Conservation (phyloP, 768 basidiomycete species). For the Rhodosporidiobolus sp. region DNA sequence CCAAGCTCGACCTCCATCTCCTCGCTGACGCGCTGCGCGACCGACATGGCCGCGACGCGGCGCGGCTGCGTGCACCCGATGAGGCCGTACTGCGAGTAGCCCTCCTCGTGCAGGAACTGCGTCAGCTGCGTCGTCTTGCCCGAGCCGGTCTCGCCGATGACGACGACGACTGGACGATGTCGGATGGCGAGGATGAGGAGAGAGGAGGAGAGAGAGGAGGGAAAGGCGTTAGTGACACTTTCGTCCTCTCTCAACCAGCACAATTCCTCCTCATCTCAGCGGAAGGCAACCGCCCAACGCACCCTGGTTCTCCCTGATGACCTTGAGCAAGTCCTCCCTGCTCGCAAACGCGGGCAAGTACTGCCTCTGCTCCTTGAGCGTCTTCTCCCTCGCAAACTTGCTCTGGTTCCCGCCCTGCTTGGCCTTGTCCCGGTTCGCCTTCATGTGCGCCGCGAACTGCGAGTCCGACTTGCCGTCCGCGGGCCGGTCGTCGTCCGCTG, state of each 20-base stretch:
- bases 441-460: constrained; percentile 93
- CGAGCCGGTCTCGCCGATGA: constrained; percentile 99
- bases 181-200: not conserved
- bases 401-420: not conserved
- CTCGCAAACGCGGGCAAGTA: constrained; percentile 97
- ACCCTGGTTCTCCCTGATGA: constrained; percentile 94
- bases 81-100: constrained; percentile 82
- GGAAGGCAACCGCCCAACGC: constrained; percentile 21
- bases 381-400: constrained; percentile 54
- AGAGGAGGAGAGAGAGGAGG: not conserved
- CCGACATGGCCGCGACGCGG: constrained; percentile 98
- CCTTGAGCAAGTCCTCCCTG: constrained; percentile 82
- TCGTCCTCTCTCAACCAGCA: not conserved
- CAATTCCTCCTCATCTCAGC: too few species aligned
- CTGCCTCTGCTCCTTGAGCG: constrained; percentile 90
- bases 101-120: constrained; percentile 96
- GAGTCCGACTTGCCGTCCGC: constrained; percentile 69
- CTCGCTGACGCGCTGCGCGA: constrained; percentile 99
- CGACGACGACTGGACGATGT: constrained; percentile 67
- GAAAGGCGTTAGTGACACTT: not conserved
- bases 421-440: constrained; percentile 50
- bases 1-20: constrained; percentile 98
- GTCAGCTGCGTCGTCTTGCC: constrained; percentile 96
- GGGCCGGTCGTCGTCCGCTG: not conserved
- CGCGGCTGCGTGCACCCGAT: constrained; percentile 97